Percentiles rank a stretch among this genome's conserved stretches.
Evolutionary conservation across 2,329 filamentous ascomycete species (phyloP).

Genomic region (Aspergillus luchuensis): DNA sequence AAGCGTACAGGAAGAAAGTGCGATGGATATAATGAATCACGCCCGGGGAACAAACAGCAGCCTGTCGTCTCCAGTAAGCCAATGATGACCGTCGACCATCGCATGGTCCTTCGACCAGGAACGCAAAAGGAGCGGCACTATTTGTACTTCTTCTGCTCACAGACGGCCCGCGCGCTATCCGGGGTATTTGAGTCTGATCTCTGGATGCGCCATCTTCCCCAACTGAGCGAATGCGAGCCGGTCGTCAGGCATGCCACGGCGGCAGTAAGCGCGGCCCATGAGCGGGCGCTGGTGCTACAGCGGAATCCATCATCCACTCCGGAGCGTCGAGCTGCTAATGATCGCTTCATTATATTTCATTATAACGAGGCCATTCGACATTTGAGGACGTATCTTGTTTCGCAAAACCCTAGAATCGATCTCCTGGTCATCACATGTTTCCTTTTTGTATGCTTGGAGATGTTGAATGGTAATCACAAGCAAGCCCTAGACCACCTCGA

Average conservation of each 20-base stretch:
- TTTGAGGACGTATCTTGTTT: slow-evolving; percentile 36
- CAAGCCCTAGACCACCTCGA: slow-evolving; percentile 26
- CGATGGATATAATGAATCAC: not conserved
- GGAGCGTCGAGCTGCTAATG: not conserved
- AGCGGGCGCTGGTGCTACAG: slow-evolving; percentile 40
- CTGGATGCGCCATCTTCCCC: slow-evolving; percentile 51
- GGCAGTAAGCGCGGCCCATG: slow-evolving; percentile 52
- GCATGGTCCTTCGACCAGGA: not conserved
- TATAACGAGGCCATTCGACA: slow-evolving; percentile 13
- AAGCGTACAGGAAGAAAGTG: slow-evolving; percentile 54
- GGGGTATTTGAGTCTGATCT: not conserved
- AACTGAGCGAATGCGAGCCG: slow-evolving; percentile 49
- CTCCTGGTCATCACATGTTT: slow-evolving; percentile 24
- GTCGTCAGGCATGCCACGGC: slow-evolving; percentile 54
- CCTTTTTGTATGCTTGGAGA: slow-evolving; percentile 28
- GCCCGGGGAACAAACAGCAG: not conserved
- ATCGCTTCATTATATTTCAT: not conserved
- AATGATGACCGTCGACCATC: not conserved
- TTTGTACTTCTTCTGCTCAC: not conserved
- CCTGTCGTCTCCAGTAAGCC: not conserved
- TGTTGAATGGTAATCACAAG: slow-evolving; percentile 19
- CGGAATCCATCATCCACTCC: slow-evolving; percentile 39
- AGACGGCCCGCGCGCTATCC: not conserved
- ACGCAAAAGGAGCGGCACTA: not conserved
- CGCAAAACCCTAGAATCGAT: slow-evolving; percentile 3